phyloP scores from a whole-genome alignment of 805 yeast species.

The Starmerella geochares region DNA sequence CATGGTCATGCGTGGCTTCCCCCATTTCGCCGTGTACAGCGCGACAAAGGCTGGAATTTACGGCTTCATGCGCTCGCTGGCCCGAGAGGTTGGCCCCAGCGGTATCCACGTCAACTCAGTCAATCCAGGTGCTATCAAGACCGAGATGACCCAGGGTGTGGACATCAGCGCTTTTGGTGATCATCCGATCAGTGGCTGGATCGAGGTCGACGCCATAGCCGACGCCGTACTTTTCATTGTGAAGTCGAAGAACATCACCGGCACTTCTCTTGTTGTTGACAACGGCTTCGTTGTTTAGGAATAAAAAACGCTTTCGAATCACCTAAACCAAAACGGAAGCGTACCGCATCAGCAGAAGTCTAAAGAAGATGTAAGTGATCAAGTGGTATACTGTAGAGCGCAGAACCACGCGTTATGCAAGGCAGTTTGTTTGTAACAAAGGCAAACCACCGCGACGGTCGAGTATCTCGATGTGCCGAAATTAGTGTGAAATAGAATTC shows the following conservation, averaged over 20 bases:
- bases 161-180: not conserved
- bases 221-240: not conserved
- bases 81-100: not conserved
- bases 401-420: too few species aligned
- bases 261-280: not conserved
- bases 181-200: not conserved
- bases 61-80: not conserved
- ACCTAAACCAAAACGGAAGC: too few species aligned
- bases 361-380: too few species aligned
- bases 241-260: too few species aligned
- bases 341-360: too few species aligned
- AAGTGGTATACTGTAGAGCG: too few species aligned
- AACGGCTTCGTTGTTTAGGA: not conserved
- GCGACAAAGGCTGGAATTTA: too few species aligned
- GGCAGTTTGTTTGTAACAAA: too few species aligned
- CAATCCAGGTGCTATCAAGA: not conserved
- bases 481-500: too few species aligned
- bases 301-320: too few species aligned
- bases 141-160: not conserved
- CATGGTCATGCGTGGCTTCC: not conserved
- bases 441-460: too few species aligned
- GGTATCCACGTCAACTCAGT: not conserved
- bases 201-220: not conserved
- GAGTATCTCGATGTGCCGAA: too few species aligned
- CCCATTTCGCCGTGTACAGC: not conserved